Conservation (phyloP, 2,329 filamentous ascomycete genomes). For the Botrytis fabae region DNA sequence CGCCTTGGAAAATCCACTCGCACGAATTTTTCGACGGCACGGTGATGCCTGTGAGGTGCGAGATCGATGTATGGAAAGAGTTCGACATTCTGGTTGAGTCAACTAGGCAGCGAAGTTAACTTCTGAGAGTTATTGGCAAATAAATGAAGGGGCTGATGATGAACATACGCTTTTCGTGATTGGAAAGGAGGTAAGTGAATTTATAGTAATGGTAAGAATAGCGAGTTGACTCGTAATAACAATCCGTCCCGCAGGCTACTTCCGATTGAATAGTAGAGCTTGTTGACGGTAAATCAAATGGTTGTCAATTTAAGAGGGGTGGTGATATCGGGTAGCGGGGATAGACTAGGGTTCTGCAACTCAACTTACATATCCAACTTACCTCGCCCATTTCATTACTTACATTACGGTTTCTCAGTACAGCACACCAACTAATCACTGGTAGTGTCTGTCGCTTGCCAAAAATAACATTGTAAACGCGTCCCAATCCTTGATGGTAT, state of each 20-base stretch:
- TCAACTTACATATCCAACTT: not conserved
- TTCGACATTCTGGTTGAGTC: not conserved
- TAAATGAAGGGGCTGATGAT: not conserved
- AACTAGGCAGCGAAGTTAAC: not conserved
- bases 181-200: not conserved
- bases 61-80: not conserved
- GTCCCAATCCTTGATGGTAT: not conserved
- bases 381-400: not conserved
- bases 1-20: constrained; percentile 13
- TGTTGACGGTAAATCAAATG: not conserved
- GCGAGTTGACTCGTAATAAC: not conserved
- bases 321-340: not conserved
- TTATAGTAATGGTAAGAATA: not conserved
- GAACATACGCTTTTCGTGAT: constrained; percentile 1
- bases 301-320: not conserved
- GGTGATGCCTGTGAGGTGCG: constrained; percentile 1
- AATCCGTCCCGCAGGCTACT: not conserved
- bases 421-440: not conserved
- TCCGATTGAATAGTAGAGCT: not conserved
- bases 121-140: not conserved
- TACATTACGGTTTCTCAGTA: constrained; percentile 7
- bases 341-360: not conserved
- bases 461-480: not conserved
- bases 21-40: not conserved
- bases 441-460: constrained; percentile 12